These are phyloP conservation scores for Penicillium bialowiezense DNA, from an alignment of 495 filamentous ascomycete genomes.

Conservation along the genomic window DNA sequence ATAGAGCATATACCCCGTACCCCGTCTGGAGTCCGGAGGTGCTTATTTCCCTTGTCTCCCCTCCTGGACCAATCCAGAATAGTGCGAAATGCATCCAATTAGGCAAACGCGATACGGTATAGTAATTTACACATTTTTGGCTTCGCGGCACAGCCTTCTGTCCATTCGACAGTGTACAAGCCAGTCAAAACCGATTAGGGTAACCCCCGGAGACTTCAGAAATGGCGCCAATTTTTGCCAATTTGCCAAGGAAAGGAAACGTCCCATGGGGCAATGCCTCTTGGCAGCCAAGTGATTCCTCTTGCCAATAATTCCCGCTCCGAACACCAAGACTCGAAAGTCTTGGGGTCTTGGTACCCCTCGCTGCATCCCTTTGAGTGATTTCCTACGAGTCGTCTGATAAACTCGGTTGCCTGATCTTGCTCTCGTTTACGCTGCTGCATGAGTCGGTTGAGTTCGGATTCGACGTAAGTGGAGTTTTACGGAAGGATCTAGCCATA, in stretches of 20 bases:
- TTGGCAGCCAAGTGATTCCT: conserved; percentile 35
- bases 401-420: conserved; percentile 9
- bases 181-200: background rate
- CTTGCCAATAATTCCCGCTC: conserved; percentile 31
- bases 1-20: no score
- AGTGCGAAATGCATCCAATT: background rate
- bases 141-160: background rate
- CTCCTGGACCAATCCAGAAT: no score
- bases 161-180: no score
- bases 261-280: conserved; percentile 16
- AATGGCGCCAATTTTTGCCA: background rate
- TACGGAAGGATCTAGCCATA: background rate
- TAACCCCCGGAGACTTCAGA: background rate
- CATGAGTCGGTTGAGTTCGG: conserved; percentile 1
- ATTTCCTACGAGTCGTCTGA: background rate
- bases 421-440: background rate
- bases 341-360: conserved; percentile 13
- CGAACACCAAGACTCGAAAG: conserved; percentile 20
- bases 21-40: no score
- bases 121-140: background rate
- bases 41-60: no score
- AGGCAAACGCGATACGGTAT: background rate
- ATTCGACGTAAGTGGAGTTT: background rate
- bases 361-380: background rate
- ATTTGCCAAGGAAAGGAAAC: conserved; percentile 19